Percentiles rank a stretch among this genome's conserved stretches.
Evolutionary conservation across 208 protist species (phyloP).

Genomic region (Trypanosoma scelopori): DNA sequence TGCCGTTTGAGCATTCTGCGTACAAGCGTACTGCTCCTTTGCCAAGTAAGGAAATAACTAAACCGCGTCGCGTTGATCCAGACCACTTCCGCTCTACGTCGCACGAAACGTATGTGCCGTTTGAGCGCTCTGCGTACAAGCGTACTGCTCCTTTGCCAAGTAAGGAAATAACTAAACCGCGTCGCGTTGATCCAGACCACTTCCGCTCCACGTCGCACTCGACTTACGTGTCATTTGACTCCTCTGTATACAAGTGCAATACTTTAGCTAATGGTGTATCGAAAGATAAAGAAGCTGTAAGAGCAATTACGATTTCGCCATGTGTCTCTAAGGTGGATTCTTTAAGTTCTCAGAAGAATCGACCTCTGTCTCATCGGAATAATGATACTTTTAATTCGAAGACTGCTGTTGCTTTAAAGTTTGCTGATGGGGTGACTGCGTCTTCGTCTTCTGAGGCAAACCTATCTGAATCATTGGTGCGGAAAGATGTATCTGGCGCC

Average conservation of each 20-base stretch:
- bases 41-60: conserved; percentile 4
- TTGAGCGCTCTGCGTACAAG: conserved; percentile 25
- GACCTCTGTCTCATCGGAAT: too few relatives aligned
- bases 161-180: background rate
- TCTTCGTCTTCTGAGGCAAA: background rate
- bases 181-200: conserved; percentile 18
- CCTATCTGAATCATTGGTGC: background rate
- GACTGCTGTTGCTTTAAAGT: too few relatives aligned
- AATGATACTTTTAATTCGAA: too few relatives aligned
- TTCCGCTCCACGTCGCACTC: conserved; percentile 14
- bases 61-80: conserved; percentile 33
- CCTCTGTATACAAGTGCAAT: conserved; percentile 1
- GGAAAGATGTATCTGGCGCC: background rate
- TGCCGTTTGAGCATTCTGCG: conserved; percentile 32
- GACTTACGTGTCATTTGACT: conserved; percentile 29
- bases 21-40: conserved; percentile 31
- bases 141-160: background rate
- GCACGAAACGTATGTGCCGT: conserved; percentile 40
- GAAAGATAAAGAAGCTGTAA: conserved; percentile 5
- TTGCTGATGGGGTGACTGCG: background rate
- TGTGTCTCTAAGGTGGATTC: too few relatives aligned
- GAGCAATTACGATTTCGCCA: too few relatives aligned
- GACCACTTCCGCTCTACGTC: conserved; percentile 65
- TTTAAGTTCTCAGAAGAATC: too few relatives aligned
- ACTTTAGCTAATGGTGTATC: background rate